A percentile compares a stretch with the other conserved stretches of the same genome.
These are phyloP conservation scores for Pythium brassicae DNA, from an alignment of 352 stramenopile genomes.

Conservation along the genomic window DNA sequence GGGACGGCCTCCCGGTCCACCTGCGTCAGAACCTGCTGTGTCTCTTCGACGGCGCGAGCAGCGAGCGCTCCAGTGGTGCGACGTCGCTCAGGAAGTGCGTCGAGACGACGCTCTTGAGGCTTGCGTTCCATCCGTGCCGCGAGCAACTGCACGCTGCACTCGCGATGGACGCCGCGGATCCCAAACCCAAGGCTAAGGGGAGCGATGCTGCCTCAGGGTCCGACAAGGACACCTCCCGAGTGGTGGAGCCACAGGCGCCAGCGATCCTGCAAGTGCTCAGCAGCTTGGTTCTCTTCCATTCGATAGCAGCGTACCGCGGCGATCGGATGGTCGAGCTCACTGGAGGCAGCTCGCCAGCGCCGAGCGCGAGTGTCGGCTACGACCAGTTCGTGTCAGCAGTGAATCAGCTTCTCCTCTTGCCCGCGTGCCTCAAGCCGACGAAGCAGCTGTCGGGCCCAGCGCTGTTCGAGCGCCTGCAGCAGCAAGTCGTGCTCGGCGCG, in stretches of 20 bases:
- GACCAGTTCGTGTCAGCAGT: conserved; percentile 9
- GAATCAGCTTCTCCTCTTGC: conserved; percentile 6
- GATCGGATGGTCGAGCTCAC: not conserved
- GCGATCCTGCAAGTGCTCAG: conserved; percentile 27
- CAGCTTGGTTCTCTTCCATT: conserved; percentile 40
- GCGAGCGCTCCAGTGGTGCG: not conserved
- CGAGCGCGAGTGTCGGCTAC: not conserved
- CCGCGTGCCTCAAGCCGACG: not conserved
- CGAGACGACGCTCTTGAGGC: conserved; percentile 31
- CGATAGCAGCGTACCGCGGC: conserved; percentile 21
- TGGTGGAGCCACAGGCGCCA: not conserved
- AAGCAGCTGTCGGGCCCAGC: not conserved
- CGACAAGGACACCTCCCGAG: not conserved
- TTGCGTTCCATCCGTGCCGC: conserved; percentile 27
- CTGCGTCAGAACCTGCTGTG: conserved; percentile 25
- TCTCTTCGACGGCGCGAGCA: conserved; percentile 15
- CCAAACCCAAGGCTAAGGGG: not conserved
- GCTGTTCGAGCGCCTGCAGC: conserved; percentile 6
- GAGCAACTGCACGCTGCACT: conserved; percentile 12
- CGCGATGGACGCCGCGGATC: not conserved
- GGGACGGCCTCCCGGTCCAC: conserved; percentile 17
- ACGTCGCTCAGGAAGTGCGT: conserved; percentile 32
- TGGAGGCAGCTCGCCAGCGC: not conserved
- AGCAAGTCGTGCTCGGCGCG: conserved; percentile 6
- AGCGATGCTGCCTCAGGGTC: not conserved